Evolutionary conservation across 2,329 filamentous ascomycete species (phyloP), one percentile per base, ranked within the genome.

Genomic region (Aspergillus terreus): DNA sequence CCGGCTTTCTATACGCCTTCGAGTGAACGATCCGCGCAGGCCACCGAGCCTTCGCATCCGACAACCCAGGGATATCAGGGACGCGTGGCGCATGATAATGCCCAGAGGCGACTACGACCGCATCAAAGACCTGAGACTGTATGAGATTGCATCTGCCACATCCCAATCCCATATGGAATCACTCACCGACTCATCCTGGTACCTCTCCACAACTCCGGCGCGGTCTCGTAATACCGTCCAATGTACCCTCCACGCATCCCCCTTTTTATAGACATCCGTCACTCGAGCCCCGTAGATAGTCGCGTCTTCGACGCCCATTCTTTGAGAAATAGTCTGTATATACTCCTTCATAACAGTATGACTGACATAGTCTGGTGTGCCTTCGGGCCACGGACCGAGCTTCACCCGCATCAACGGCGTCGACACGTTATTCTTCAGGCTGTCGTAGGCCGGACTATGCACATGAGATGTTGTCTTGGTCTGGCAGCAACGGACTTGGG

Each of bases 271-370:
- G 0, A 80, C 59, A 3, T 71, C 67, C 53, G 79, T 79, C 0
- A 88, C 85, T n/a, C 80, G 72, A 0, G 84, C 86, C 42, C 83
- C 71, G 58, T 82, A 86, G 0, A 70, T 61, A 0, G 82, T 82
- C 7, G 74, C 61, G 0, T 71, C 64, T 2, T 81, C 65, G 0
- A 86, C 78, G 0, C 77, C 78, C 1, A 78, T 74, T 1, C 74
- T 67, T 0, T 57, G 56, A 0, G 84, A 78, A 1, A 84, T 79
- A n/a, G 78, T 74, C 53, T 84, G 79, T 4, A 88, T 78, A 58
- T 88, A 88, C 2, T 78, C 69, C 32, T 78, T 78, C 7, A 88
- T 68, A 0, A 79, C 73, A 14, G 69, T 61, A 52, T 87, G 85
- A 2, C 71, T 77, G 4, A 85, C 80, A 53, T 81, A 82, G 14